Base-by-base conservation (phyloP, 768 basidiomycete species). In the Trametes maxima region DNA sequence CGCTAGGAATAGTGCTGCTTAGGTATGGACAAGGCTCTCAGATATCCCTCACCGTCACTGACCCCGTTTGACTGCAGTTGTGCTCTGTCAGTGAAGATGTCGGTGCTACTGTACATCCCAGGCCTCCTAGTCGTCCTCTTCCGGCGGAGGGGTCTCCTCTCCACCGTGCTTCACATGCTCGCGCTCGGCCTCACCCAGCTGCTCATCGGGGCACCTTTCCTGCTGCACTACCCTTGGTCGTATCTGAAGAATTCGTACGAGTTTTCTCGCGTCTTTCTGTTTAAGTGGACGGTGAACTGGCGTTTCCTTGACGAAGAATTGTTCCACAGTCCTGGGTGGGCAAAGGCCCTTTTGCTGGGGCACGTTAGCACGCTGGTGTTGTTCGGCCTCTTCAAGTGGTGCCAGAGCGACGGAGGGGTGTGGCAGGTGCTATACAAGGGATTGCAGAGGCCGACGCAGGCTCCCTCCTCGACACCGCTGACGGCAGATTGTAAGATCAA, bases 251-350 rank as follows among this genome's bases (percentile, higher is more conserved):
- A 82, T 19, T 90, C 97, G 2, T 99, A 96, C 71, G 88, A 98
- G 70, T 79, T 99, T 57, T 86, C 86, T 3, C 88, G 97, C 14
- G 81, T 87, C 8, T 99, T 99, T 76, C 75, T 97, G 33, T 97
- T 91, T 74, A 87, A 92, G 71, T 99, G 96, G 96, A 98, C 96
- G 0, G 95, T 98, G 57, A 99, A 98, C 71, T 99, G 97, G 97
- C 84, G 94, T 46, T 89, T 96, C 69, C 64, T 99, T 2, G 77
- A 81, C 25, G 91, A 95, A 71, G 77, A 83, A n/a, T 78, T 78
- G 5, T 98, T 98, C 75, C 75, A 92, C 48, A 88, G 85, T 61
- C 72, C 75, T 2, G 71, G 69, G 45, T 90, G 89, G 76, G 86
- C 90, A 1, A 76, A 72, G 43, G 75, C 77, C 0, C 78, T 99